A percentile compares a stretch with the other conserved stretches of the same genome.
Evolutionary conservation across 345 rosid species (phyloP).

Genomic region (Clarkia xantiana): DNA sequence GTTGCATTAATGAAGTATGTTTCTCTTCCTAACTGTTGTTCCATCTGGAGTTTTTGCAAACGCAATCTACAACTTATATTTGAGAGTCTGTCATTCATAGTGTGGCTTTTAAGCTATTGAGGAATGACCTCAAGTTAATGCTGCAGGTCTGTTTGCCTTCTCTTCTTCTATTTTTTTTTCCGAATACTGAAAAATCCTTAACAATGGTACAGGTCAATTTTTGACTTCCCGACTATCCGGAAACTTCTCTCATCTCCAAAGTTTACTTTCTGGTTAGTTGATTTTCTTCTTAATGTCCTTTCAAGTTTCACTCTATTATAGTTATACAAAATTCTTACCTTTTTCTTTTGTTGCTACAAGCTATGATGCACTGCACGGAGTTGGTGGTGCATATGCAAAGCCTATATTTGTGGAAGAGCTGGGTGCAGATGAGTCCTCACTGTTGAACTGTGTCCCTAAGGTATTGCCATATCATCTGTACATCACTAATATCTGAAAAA

Average conservation of each 20-base stretch:
- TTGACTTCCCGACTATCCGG: slow-evolving; percentile 68
- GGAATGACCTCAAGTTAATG: no score
- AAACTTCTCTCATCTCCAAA: slow-evolving; percentile 79
- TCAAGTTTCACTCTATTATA: neutral
- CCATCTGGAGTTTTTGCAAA: neutral
- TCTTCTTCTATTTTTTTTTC: neutral
- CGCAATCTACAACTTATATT: neutral
- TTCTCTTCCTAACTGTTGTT: neutral
- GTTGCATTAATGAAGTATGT: slow-evolving; percentile 87
- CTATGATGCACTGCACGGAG: slow-evolving; percentile 93
- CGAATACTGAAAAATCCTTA: neutral
- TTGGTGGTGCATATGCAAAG: slow-evolving; percentile 92
- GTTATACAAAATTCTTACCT: slow-evolving; percentile 5
- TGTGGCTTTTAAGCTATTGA: neutral
- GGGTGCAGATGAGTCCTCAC: slow-evolving; percentile 68
- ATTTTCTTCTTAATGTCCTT: slow-evolving; percentile 7
- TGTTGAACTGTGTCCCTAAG: slow-evolving; percentile 89
- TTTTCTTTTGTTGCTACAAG: slow-evolving; percentile 24
- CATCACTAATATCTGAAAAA: neutral
- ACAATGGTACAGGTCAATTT: slow-evolving; percentile 58
- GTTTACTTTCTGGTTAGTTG: slow-evolving; percentile 71
- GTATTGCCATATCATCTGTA: slow-evolving; percentile 20
- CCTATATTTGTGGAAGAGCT: slow-evolving; percentile 94
- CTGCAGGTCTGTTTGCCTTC: no score
- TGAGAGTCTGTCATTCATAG: neutral